Evolutionary conservation across 345 rosid genomes (phyloP).

Genomic region (Boechera retrofracta): DNA sequence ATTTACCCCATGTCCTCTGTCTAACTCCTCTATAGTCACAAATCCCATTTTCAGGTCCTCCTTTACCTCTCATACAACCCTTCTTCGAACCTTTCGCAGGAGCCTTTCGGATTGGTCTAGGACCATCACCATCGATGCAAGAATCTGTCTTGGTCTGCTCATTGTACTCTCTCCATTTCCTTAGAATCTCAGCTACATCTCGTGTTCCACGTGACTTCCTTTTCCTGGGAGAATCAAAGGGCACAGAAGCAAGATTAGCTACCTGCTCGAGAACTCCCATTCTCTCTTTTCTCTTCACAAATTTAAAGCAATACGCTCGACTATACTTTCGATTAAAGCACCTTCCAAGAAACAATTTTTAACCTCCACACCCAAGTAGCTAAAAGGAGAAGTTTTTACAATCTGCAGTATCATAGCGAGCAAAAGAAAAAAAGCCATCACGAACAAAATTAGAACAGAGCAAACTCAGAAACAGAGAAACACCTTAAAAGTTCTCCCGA

Average conservation of each 20-base stretch:
- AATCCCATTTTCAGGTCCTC: constrained; percentile 76
- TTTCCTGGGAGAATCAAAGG: constrained; percentile 52
- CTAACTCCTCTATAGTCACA: constrained; percentile 79
- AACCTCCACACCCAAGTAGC: constrained; percentile 25
- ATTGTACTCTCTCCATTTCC: constrained; percentile 70
- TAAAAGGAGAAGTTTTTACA: constrained; percentile 31
- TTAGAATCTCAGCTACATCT: constrained; percentile 58
- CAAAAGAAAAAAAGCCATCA: background rate
- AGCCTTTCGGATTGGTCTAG: constrained; percentile 46
- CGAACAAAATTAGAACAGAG: constrained; percentile 15
- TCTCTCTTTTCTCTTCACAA: background rate
- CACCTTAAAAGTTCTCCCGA: background rate
- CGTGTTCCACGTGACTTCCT: constrained; percentile 49
- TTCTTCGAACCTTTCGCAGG: constrained; percentile 78
- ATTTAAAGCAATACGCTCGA: background rate
- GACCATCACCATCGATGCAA: constrained; percentile 21
- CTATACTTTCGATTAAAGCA: background rate
- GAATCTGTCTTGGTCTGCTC: constrained; percentile 41
- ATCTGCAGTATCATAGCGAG: constrained; percentile 31
- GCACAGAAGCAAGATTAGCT: constrained; percentile 31
- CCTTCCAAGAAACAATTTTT: constrained; percentile 19
- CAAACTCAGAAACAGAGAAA: background rate
- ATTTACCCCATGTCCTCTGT: constrained; percentile 93
- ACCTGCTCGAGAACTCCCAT: constrained; percentile 44
- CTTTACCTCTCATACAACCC: constrained; percentile 95